phyloP scores from a whole-genome alignment of 2,329 filamentous ascomycete genomes.

The Verticillium klebahnii region DNA sequence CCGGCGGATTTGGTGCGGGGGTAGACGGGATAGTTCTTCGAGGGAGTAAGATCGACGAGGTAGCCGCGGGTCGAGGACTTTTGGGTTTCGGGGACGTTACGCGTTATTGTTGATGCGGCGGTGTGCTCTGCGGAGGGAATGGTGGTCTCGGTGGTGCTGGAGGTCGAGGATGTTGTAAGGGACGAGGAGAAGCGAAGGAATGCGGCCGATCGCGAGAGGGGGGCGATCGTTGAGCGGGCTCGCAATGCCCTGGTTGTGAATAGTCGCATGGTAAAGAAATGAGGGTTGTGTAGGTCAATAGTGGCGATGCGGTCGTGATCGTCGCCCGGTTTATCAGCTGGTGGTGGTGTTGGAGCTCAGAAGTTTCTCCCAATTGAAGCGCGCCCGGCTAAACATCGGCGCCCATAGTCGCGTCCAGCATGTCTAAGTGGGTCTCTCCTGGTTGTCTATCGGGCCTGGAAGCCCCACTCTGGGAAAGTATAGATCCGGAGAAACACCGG shows the following conservation, averaged over 20 bases:
- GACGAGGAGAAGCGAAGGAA: conserved; percentile 9
- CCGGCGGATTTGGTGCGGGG: conserved; percentile 68
- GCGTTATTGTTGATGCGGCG: conserved; percentile 8
- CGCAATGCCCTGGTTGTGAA: background rate
- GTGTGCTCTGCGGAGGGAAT: conserved; percentile 11
- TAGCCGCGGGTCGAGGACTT: conserved; percentile 61
- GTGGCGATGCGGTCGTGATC: background rate
- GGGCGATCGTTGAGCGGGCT: background rate
- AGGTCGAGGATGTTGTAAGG: conserved; percentile 3
- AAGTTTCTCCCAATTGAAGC: conserved; percentile 9
- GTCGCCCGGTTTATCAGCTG: background rate
- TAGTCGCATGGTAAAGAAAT: background rate
- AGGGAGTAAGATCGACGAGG: conserved; percentile 66
- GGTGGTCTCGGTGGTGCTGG: conserved; percentile 1
- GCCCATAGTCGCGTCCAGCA: background rate
- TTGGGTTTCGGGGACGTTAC: conserved; percentile 20
- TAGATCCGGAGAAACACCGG: conserved; percentile 10
- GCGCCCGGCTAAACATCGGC: conserved; percentile 12
- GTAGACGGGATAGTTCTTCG: conserved; percentile 74
- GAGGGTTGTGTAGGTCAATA: background rate
- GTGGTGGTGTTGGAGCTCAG: background rate
- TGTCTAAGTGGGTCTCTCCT: background rate
- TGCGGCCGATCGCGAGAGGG: conserved; percentile 1
- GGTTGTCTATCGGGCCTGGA: background rate
- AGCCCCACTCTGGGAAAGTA: background rate